Base-by-base conservation (phyloP, 345 rosid genomes). In the Salix caprea region DNA sequence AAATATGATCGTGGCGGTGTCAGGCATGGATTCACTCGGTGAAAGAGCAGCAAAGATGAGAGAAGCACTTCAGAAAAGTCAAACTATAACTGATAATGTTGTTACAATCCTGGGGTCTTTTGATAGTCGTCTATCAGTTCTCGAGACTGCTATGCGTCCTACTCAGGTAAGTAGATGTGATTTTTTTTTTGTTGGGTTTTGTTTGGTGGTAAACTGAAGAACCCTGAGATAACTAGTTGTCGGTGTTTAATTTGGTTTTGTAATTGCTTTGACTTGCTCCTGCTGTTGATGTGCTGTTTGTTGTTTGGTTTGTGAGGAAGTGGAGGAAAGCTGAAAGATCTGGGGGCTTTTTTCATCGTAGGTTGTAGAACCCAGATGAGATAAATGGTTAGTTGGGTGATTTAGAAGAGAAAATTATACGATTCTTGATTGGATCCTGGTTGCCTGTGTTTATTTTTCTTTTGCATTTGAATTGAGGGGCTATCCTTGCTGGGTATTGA, bases 121-220 rank as follows among this genome's bases (percentile, higher is more conserved):
- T 72, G 99, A 93, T 77, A 91, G 93, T 86, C 98, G 99, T 68
- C 98, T 93, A n/a, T 96, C 99, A 65, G 90, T 94, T 75, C 96
- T 96, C 8, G 99, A 96, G 82, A 88, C 99, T 58, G 99, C 99
- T 85, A 93, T 96, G 99, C 97, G 99, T 73, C 98, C 99, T 3
- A 93, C 98, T 83, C 99, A 96, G 98, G 99, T 96, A 16, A 34
- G 5, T 56, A 10, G 30, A 58, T 6, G 14, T 54, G 9, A 28
- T 30, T 2, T 36, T 34, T 24, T 64, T 56, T 15, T 46, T 72
- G 28, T 52, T 44, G 34, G 69, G 24, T 69, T 37, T 48, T 26
- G 70, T 48, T 64, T 32, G 74, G 13, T 42, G 24, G 21, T 4
- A 21, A 42, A 23, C 7, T 6, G 62, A 37, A 40, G 18, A 46